These are phyloP conservation scores for Picochlorum sp. DNA, from an alignment of 139 green algal genomes.

Conservation along the genomic window DNA sequence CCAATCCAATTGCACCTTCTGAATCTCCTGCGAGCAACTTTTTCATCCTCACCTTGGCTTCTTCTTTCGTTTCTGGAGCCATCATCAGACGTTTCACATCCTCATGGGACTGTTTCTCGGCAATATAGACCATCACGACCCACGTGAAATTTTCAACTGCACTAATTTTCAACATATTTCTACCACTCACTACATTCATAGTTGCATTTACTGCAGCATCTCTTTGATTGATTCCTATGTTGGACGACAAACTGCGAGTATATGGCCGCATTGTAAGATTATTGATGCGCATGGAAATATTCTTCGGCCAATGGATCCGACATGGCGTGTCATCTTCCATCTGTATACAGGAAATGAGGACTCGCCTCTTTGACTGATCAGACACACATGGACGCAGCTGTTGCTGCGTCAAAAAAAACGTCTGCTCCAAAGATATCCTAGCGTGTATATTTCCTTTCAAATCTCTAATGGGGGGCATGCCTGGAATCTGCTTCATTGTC, in stretches of 20 bases:
- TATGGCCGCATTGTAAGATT: conserved; percentile 36
- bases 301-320: conserved; percentile 64
- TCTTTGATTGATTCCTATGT: conserved; percentile 63
- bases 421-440: conserved; percentile 20
- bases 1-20: conserved; percentile 12
- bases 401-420: conserved; percentile 16
- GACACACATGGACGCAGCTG: conserved; percentile 12
- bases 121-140: conserved; percentile 40
- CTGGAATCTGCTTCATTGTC: conserved; percentile 20
- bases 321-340: conserved; percentile 47
- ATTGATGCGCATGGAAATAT: conserved; percentile 46
- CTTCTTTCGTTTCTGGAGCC: conserved; percentile 28
- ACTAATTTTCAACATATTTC: conserved; percentile 29
- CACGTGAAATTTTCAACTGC: conserved; percentile 25
- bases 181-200: conserved; percentile 23
- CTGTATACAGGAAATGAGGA: conserved; percentile 31
- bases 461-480: conserved; percentile 6
- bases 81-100: conserved; percentile 60
- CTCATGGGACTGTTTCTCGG: conserved; percentile 22
- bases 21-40: conserved; percentile 28
- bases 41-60: conserved; percentile 37
- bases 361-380: not conserved
- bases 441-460: conserved; percentile 11
- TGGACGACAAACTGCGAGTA: conserved; percentile 25
- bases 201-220: conserved; percentile 58